Conservation (phyloP, 371 early-diverging fungal species). For the Mortierella sp. region DNA sequence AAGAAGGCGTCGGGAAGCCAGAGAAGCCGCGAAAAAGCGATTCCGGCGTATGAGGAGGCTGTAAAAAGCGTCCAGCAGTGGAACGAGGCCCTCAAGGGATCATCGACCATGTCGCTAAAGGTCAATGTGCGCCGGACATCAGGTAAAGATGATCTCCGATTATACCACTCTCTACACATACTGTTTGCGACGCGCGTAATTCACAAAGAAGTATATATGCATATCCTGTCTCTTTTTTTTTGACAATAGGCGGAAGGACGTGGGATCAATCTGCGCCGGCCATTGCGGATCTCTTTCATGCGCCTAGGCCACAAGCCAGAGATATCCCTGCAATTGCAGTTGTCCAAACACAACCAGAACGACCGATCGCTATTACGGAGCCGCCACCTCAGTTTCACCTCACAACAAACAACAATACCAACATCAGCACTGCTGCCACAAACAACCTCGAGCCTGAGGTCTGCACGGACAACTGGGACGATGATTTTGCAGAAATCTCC, state of each 20-base stretch:
- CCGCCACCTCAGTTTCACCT: constrained; percentile 14
- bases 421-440: constrained; percentile 2
- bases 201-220: neutral
- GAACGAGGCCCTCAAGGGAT: constrained; percentile 54
- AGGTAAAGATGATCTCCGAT: constrained; percentile 13
- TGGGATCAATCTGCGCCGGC: constrained; percentile 19
- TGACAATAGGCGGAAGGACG: constrained; percentile 9
- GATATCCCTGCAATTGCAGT: constrained; percentile 3
- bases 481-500: constrained; percentile 56
- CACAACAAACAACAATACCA: neutral
- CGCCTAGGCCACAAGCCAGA: constrained; percentile 11
- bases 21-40: constrained; percentile 42
- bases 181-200: neutral
- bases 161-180: too few species aligned
- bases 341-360: constrained; percentile 13
- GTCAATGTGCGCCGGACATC: constrained; percentile 21
- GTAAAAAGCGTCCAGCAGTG: constrained; percentile 56
- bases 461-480: constrained; percentile 58
- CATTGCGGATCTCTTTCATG: constrained; percentile 21
- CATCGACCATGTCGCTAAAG: constrained; percentile 9
- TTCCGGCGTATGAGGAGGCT: constrained; percentile 54
- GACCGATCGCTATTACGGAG: constrained; percentile 10
- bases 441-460: constrained; percentile 50
- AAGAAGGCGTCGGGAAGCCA: constrained; percentile 50
- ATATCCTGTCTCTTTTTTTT: neutral